Evolutionary conservation across 805 yeast genomes (phyloP).

Genomic region (Wickerhamomyces rabaulensis): DNA sequence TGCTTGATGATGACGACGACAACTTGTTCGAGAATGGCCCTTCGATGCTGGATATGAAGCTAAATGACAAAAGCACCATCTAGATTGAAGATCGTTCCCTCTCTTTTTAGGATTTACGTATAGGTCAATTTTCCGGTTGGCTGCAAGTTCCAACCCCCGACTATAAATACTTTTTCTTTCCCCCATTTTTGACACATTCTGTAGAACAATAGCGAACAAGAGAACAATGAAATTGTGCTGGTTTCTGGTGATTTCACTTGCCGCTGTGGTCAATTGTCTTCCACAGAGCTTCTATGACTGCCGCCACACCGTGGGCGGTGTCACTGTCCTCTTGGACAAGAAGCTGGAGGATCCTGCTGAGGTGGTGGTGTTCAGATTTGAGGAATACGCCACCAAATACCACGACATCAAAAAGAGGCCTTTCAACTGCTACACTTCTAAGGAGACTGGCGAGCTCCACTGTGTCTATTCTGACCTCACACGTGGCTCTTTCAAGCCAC

Average conservation of each 20-base stretch:
- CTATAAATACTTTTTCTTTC: neutral
- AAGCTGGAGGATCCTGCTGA: neutral
- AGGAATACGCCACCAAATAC: neutral
- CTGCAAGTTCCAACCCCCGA: no score
- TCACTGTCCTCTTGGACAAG: neutral
- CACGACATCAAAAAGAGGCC: neutral
- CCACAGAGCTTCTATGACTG: neutral
- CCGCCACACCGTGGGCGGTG: neutral
- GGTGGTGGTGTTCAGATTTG: neutral
- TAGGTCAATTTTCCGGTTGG: neutral
- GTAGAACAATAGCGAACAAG: no score
- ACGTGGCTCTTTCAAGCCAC: no score
- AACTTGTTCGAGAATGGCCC: neutral
- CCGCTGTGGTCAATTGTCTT: neutral
- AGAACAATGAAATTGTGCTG: no score
- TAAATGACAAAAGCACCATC: neutral
- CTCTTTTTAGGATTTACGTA: no score
- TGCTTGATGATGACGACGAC: neutral
- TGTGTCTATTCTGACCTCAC: neutral
- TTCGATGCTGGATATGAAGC: neutral
- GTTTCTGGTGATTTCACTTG: neutral
- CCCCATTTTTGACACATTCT: neutral
- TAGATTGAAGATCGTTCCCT: no score
- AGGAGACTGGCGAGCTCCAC: neutral
- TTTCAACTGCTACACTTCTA: neutral